Evolutionary conservation across 768 basidiomycete genomes (phyloP), one percentile per base, ranked within the genome.

Genomic region (Agrocybe pediades): DNA sequence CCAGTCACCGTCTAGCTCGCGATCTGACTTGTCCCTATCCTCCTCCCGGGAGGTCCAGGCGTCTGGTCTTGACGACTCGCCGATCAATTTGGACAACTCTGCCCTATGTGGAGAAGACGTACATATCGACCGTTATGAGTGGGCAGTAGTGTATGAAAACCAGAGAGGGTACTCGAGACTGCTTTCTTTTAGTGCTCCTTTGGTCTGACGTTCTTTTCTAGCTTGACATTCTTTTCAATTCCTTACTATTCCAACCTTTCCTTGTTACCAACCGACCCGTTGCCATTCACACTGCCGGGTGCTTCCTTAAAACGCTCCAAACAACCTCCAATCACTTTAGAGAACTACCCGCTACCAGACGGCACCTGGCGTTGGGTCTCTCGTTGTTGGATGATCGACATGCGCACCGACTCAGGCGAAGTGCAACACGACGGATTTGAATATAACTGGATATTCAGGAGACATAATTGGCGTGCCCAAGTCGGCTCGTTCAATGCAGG

Each of bases 351-450:
- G 8, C 78, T 92, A 21, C 90, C 90, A 2, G 88, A 92, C 58
- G 90, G 88, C 20, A 80, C 77, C 19, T 93, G 91, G 91, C 79
- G 72, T 47, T 93, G 90, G 90, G 83, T 91, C 1, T 90, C 88
- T 39, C 81, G 81, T 40, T 69, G 80, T 6, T 93, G 90, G 90
- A 88, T 92, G 88, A 83, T 92, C 53, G 91, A 93, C 72, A 92
- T 93, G 90, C 87, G 87, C 39, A 81, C 84, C 24, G 84, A 88
- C 59, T 73, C 74, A 20, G 81, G 88, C 46, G 81, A 87, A 61
- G 86, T 91, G 2, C 88, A 91, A 60, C 80, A 87, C 58, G 90
- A 92, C 60, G 90, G 90, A 47, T 93, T 91, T 61, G 88, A 93
- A 68, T 93, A 92, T 70, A 92, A 91, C 65, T 90, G 87, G 83